Base-by-base conservation (phyloP, 2,329 filamentous ascomycete genomes). In the Fusarium albidum region DNA sequence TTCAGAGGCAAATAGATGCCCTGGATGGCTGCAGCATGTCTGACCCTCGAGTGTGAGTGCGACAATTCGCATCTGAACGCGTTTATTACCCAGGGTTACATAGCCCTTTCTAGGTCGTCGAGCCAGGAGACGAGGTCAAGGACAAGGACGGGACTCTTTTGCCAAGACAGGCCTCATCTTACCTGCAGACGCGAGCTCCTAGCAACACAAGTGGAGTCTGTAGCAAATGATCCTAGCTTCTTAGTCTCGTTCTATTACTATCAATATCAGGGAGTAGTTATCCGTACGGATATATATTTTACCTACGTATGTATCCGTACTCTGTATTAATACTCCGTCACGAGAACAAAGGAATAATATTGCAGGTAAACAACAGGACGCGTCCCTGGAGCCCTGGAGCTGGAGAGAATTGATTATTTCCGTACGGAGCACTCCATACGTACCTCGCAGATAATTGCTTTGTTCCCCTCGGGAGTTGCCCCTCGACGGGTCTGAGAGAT, bases 81-180 rank as follows among this genome's bases (percentile, higher is more conserved):
- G 43, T 32, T 35, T 29, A 44, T 62, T 14, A 46, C 42, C 29
- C 49, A 59, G 58, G 50, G 54, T 47, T 62, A 59, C 59, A 48
- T 53, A 59, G 51, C 51, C 47, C 46, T 49, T 56, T 27, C 27
- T 47, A 25, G 31, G 26, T 49, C 37, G 27, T 29, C 28, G 35
- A 34, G 34, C 35, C 18, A 27, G 55, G 40, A 40, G 49, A 43
- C 15, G 38, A 55, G 27, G 43, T 2, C 39, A 54, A 29, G 21
- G 21, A 21, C 21, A 21, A 21, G 21, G 21, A 21, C 21, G 21
- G 27, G 68, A 33, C 55, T 41, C 41, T 55, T 44, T 38, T 52
- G 59, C 56, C 51, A 64, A 66, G 61, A 59, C 49, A 57, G 45
- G 63, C 61, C 65, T 67, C 65, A 68, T 68, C 57, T 67, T 67